Base-by-base conservation (phyloP, 345 rosid genomes). In the Syzygium jambos region DNA sequence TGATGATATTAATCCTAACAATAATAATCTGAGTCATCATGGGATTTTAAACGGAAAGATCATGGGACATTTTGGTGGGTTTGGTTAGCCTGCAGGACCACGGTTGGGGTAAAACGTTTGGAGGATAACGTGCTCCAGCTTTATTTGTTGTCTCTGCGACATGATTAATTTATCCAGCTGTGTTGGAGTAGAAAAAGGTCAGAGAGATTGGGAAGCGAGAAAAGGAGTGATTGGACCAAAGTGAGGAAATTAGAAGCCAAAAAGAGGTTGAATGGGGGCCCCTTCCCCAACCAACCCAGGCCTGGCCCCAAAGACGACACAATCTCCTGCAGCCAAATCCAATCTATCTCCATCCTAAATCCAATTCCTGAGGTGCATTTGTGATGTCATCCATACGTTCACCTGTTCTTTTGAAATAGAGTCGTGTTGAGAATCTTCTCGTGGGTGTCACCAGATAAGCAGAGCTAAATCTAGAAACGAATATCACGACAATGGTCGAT, bases 401-500 rank as follows among this genome's bases (percentile, higher is more conserved):
- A 9, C 38, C 21, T 30, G 78, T 38, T 30, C 6, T 65, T 63
- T 29, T 30, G 41, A 21, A 2, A 30, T 17, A 34, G 41, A 68
- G 49, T 34, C 46, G 4, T 34, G 49, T 73, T 9, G 41, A 73
- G 25, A 68, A 43, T 57, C 29, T 57, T 9, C 14, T 57, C 25
- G 29, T 57, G 11, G 30, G 29, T 57, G 11, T 6, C 16, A 59
- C 11, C 27, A 3, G 3, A 25, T 27, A 5, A 59, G 65, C 29
- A 11, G 0, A 59, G 11, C 16, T 59, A 59, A 52, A 59, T 59
- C 30, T 59, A 6, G 5, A 25, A 59, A 59, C 1, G 0, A 25
- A 29, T 0, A 13, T 63, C 5, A 3, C 21, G 0, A 6, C 16
- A 63, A 29, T 63, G 38, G 2, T 29, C 0, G 17, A 5, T n/a